A percentile compares a stretch with the other conserved stretches of the same genome.
Evolutionary conservation across 2,329 filamentous ascomycete genomes (phyloP).

Genomic region (Polytolypa hystricis): DNA sequence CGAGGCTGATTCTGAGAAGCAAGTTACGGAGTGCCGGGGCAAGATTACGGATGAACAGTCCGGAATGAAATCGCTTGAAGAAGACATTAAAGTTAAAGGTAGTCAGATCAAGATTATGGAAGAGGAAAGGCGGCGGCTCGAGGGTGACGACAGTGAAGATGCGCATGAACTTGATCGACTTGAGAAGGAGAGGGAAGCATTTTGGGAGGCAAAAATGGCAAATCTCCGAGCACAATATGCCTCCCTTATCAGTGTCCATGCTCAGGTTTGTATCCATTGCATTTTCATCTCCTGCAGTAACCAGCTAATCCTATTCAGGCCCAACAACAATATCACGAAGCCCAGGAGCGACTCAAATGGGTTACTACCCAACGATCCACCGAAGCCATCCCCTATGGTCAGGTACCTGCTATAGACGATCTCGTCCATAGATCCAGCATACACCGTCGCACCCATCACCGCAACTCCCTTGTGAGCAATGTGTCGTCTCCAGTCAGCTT

Average conservation of each 20-base stretch:
- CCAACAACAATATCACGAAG: slow-evolving; percentile 35
- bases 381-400: slow-evolving; percentile 28
- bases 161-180: slow-evolving; percentile 40
- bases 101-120: slow-evolving; percentile 51
- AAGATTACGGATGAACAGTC: slow-evolving; percentile 36
- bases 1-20: slow-evolving; percentile 29
- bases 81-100: slow-evolving; percentile 50
- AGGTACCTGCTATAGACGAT: slow-evolving; percentile 33
- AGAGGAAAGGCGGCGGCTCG: slow-evolving; percentile 43
- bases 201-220: slow-evolving; percentile 36
- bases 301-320: slow-evolving; percentile 15
- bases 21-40: slow-evolving; percentile 30
- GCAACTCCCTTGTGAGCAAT: slow-evolving; percentile 37
- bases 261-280: slow-evolving; percentile 19
- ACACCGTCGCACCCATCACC: slow-evolving; percentile 33
- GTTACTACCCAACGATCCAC: slow-evolving; percentile 28
- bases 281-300: neutral
- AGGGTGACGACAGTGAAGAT: slow-evolving; percentile 39
- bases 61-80: slow-evolving; percentile 47
- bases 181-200: slow-evolving; percentile 37
- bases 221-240: slow-evolving; percentile 34
- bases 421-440: slow-evolving; percentile 29
- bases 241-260: slow-evolving; percentile 30
- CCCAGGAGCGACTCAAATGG: slow-evolving; percentile 36
- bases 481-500: slow-evolving; percentile 36